Percentiles rank a stretch among this genome's conserved stretches.
phyloP scores from a whole-genome alignment of 2,329 filamentous ascomycete species.

The Geoglossum cookeanum region DNA sequence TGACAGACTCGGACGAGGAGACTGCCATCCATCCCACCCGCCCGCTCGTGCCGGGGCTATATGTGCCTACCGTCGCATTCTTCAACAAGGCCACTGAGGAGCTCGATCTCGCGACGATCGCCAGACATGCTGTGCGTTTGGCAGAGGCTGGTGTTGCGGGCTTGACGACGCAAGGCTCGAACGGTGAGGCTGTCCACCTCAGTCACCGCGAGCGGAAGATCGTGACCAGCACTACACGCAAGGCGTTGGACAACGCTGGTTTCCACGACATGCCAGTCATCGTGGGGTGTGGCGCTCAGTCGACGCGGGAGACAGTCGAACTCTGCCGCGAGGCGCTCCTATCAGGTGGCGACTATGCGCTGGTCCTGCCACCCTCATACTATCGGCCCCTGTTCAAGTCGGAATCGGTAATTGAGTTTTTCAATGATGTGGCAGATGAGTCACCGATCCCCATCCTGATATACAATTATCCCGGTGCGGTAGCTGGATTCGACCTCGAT shows the following conservation, averaged over 20 bases:
- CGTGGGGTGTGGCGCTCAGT: constrained; percentile 56
- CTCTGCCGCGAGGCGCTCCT: constrained; percentile 49
- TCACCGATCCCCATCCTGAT: constrained; percentile 48
- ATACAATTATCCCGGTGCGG: constrained; percentile 50
- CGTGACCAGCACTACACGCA: constrained; percentile 50
- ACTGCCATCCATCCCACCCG: neutral
- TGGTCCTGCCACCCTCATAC: constrained; percentile 60
- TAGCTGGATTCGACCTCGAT: constrained; percentile 42
- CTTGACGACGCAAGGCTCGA: constrained; percentile 60
- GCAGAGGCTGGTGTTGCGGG: constrained; percentile 52
- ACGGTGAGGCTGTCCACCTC: constrained; percentile 67
- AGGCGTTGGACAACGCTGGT: constrained; percentile 46
- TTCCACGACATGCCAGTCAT: constrained; percentile 50
- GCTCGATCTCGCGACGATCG: constrained; percentile 42
- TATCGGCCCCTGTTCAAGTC: constrained; percentile 48
- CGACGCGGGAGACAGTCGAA: constrained; percentile 51
- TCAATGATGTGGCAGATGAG: constrained; percentile 40
- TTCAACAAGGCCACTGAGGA: constrained; percentile 46
- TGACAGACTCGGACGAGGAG: constrained; percentile 3
- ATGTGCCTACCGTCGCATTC: constrained; percentile 58
- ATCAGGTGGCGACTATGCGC: constrained; percentile 53
- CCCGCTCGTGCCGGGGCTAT: constrained; percentile 30
- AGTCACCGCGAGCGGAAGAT: constrained; percentile 48
- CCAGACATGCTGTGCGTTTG: constrained; percentile 44
- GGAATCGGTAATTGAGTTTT: constrained; percentile 41